Evolutionary conservation across 1,139 yeast species (phyloP), one percentile per base, ranked within the genome.

Genomic region (Oligophagozyma castellii): DNA sequence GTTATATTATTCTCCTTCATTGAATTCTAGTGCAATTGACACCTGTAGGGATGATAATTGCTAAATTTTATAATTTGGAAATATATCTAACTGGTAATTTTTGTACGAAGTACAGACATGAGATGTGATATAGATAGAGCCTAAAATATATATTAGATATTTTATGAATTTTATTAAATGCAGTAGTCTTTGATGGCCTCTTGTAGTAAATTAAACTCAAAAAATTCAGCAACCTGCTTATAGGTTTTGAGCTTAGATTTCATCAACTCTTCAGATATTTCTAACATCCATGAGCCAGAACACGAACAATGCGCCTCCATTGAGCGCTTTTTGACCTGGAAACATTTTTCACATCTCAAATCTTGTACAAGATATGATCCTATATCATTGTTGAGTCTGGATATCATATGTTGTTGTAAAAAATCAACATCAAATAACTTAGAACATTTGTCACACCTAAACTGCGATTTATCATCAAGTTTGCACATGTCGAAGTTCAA

Each of bases 401-500:
- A 70, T 16, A 92, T 73, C 29, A 89, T 58, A 28, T 67, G 67
- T 46, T 89, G 95, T 49, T 92, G 96, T 19, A 92, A 49, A 2
- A 73, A 65, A 4, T 79, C 67, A 35, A 71, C 67, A 43, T 77
- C 75, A 48, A 76, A 75, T 2, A 68, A 62, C 34, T 63, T 67
- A 19, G 62, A 66, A 51, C 99, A 92, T 20, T 66, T 66, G 8
- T 63, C 60, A 55, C 99, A 92, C 7, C 56, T 53, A 77, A 89
- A 81, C 7, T 74, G 55, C 4, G 38, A 22, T 26, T 16, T 15
- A 7, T 47, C 65, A 51, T 53, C 67, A 41, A 75, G 83, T 24
- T 75, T 70, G 53, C 96, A 89, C 30, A 86, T 59, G 55, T 89
- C 96, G 28, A 89, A 59, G 42, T 81, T 94, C 23, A 75, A 62